Base-by-base conservation (phyloP, 1,284 basidiomycete species). In the Tilletia setariae region DNA sequence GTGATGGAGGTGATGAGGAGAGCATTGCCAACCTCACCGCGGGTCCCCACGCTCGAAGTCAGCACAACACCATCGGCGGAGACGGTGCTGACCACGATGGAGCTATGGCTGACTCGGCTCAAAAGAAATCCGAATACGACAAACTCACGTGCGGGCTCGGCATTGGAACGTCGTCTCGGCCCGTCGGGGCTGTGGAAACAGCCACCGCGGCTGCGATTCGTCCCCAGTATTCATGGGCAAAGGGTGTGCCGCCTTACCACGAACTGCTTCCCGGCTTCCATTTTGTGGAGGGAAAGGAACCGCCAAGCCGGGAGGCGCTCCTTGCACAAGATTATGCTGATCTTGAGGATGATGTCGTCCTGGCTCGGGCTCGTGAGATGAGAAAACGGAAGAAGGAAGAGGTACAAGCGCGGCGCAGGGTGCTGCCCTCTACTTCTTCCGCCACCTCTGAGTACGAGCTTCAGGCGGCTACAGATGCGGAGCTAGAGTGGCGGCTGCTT, bases 271-370 rank as follows among this genome's bases (percentile, higher is more conserved):
- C 15, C 19, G 28, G 56, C 56, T 61, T 61, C 56, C 28, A 61
- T 21, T 61, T 32, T 16, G 56, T 40, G 9, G 28, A 30, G 30
- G 56, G 56, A 40, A 40, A 40, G 15, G 56, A 30, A 2, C 56
- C 56, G 23, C 56, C 56, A 1, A 7, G 19, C 30, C 25, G 56
- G n/a, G 56, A 61, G 56, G 56, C 56, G 15, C 28, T 61, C 15
- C 13, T 40, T 0, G 56, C 56, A 13, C 28, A 32, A 30, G 56
- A 61, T 11, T 61, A 61, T n/a, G 56, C 56, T 32, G 56, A 61
- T 30, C 56, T 61, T 15, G 56, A 61, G 21, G 56, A 61, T 40
- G 56, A 61, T 25, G 56, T 40, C 30, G 56, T 61, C 28, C 56
- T 61, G n/a, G 30, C 28, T 35, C 56, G 56, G 23, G 56, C 56